Evolutionary conservation across 2,329 filamentous ascomycete genomes (phyloP).

Genomic region (Xylaria sp.): DNA sequence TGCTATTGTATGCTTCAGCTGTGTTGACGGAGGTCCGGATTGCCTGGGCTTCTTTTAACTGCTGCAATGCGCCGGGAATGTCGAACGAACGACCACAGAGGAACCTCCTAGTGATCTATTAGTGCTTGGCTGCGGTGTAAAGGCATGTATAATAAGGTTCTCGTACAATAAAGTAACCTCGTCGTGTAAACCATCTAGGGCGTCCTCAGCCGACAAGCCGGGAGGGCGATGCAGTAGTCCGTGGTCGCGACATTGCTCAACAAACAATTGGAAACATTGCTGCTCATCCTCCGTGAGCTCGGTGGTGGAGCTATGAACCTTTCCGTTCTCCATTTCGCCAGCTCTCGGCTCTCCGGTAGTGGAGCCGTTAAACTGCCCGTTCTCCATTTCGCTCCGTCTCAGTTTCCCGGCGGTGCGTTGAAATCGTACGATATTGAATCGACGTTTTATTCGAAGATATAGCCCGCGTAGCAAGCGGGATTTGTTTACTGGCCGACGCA

Average conservation of each 20-base stretch:
- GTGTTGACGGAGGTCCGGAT: slow-evolving; percentile 14
- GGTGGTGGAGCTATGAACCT: background rate
- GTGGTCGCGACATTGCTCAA: slow-evolving; percentile 15
- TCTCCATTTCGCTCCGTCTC: slow-evolving; percentile 12
- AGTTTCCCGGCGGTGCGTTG: background rate
- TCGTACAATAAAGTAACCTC: slow-evolving; percentile 17
- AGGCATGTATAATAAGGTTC: background rate
- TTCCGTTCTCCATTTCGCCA: slow-evolving; percentile 11
- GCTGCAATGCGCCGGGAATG: slow-evolving; percentile 6
- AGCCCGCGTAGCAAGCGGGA: background rate
- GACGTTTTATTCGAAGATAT: background rate
- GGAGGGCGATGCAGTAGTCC: slow-evolving; percentile 18
- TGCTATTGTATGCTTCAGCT: slow-evolving; percentile 10
- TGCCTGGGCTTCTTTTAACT: slow-evolving; percentile 24
- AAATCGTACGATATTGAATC: background rate
- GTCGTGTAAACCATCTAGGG: slow-evolving; percentile 20
- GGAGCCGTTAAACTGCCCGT: background rate
- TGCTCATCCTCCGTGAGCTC: slow-evolving; percentile 8
- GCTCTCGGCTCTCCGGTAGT: background rate
- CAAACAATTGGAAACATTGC: slow-evolving; percentile 8
- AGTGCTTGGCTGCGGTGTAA: background rate
- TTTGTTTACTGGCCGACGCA: background rate
- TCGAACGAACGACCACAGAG: slow-evolving; percentile 19
- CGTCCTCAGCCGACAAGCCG: slow-evolving; percentile 13
- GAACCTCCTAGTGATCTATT: slow-evolving; percentile 3